Base-by-base conservation (phyloP, 805 yeast genomes). In the Ogataea henricii region DNA sequence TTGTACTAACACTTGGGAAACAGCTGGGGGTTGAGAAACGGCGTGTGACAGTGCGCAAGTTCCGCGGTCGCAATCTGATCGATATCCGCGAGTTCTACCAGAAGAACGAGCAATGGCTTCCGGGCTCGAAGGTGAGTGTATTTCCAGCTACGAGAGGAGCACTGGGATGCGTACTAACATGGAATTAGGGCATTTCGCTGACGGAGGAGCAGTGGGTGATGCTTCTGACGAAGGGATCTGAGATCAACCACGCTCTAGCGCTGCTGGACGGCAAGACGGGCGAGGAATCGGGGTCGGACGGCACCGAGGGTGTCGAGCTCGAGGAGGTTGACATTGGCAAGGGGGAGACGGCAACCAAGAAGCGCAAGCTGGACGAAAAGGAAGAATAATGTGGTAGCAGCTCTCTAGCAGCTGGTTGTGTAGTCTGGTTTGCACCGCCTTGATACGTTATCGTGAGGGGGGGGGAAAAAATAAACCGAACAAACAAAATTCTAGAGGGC, bases 1-100 rank as follows among this genome's bases (percentile, higher is more conserved):
- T 6, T 30, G 6, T 30, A 30, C 18, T 48, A 14, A 36, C 29
- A 21, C 18, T n/a, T 8, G 35, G 18, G 14, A 27, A 27, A 20
- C 20, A 62, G 63, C 47, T 65, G 8, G 66, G 65, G 7, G 55
- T 43, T 4, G 82, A 75, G 58, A 89, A 89, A 62, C 78, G 82
- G 47, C 78, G 82, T 46, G 85, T 88, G 26, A 79, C 88, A 0
- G 89, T 92, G 14, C 76, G 89, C 48, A 78, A 77, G 55, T 91
- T 81, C 72, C 83, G 86, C 46, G 82, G 83, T 43, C 69, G 71
- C 47, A 78, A 78, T 27, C 69, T 90, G 54, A 81, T 92, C 12
- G 96, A 91, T 59, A 87, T 91, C 45, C 77, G 98, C 49, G 97
- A 91, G 63, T 89, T 73, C 68, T 91, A 89, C 65, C 79, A 82